A percentile compares a stretch with the other conserved stretches of the same genome.
phyloP scores from a whole-genome alignment of 106 monocot species.

The Narthecium ossifragum region DNA sequence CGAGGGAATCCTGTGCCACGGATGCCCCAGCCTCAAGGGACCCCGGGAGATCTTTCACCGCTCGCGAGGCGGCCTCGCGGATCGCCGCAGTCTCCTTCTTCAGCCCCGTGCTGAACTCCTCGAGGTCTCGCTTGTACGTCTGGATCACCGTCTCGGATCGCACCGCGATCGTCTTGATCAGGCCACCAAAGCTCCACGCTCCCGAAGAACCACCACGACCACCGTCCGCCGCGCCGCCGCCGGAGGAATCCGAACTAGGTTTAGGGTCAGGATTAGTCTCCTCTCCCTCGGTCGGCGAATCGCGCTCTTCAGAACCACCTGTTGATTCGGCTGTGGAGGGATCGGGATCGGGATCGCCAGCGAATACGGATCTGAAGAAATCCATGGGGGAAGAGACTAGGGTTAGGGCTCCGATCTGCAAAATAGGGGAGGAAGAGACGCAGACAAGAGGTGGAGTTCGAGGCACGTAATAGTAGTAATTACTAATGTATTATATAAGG shows the following conservation, averaged over 20 bases:
- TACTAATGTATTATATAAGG: no score
- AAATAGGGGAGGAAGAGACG: not conserved
- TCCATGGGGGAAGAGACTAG: constrained; percentile 35
- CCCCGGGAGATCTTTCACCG: constrained; percentile 42
- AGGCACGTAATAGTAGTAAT: no score
- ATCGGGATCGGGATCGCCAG: constrained; percentile 26
- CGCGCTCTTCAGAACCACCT: not conserved
- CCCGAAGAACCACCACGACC: not conserved
- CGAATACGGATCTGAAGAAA: constrained; percentile 82
- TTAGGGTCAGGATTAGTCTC: not conserved
- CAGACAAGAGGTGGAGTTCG: not conserved
- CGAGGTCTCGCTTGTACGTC: constrained; percentile 82
- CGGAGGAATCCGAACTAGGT: not conserved
- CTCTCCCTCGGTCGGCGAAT: not conserved
- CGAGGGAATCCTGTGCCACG: constrained; percentile 70
- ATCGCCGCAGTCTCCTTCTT: constrained; percentile 67
- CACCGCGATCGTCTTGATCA: constrained; percentile 70
- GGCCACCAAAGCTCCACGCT: constrained; percentile 45
- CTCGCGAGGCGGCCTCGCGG: constrained; percentile 64
- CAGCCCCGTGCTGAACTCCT: constrained; percentile 83
- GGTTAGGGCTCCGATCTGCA: not conserved
- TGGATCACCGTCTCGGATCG: constrained; percentile 76
- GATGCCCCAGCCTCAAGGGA: constrained; percentile 77
- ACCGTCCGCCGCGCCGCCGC: not conserved
- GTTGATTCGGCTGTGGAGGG: not conserved